phyloP scores from a whole-genome alignment of 1,284 basidiomycete genomes.

The Rhodotorula mucilaginosa region DNA sequence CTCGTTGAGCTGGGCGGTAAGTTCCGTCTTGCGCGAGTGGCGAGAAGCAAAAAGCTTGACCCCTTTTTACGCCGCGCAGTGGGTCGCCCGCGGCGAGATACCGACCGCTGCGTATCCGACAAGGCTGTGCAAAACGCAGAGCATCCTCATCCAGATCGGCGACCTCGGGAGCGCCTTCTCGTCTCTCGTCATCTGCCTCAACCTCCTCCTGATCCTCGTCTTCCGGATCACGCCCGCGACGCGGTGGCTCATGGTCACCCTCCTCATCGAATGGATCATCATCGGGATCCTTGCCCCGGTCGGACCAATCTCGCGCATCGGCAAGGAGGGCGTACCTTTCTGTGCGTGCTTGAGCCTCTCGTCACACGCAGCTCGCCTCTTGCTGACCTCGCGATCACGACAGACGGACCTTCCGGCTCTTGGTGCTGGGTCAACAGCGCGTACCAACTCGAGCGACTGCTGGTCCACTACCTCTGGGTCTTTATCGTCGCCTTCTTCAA shows the following conservation, averaged over 20 bases:
- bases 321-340: slow-evolving; percentile 8
- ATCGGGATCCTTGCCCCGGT: slow-evolving; percentile 6
- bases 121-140: slow-evolving; percentile 46
- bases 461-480: slow-evolving; percentile 22
- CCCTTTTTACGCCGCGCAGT: background rate
- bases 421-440: slow-evolving; percentile 28
- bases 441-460: slow-evolving; percentile 11
- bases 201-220: slow-evolving; percentile 55
- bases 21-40: background rate
- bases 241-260: background rate
- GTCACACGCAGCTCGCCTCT: no score
- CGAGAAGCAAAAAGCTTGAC: no score
- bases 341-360: slow-evolving; percentile 3
- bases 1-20: slow-evolving; percentile 12
- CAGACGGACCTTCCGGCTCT: slow-evolving; percentile 16
- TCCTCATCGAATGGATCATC: slow-evolving; percentile 5
- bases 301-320: slow-evolving; percentile 11
- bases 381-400: background rate
- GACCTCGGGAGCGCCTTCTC: slow-evolving; percentile 64
- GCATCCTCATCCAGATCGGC: slow-evolving; percentile 61
- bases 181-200: slow-evolving; percentile 62
- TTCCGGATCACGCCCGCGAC: slow-evolving; percentile 6
- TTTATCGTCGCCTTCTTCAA: slow-evolving; percentile 21
- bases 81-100: background rate
- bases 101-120: background rate